phyloP scores from a whole-genome alignment of 306 rosid genomes.

The Chamaecrista fasciculata region DNA sequence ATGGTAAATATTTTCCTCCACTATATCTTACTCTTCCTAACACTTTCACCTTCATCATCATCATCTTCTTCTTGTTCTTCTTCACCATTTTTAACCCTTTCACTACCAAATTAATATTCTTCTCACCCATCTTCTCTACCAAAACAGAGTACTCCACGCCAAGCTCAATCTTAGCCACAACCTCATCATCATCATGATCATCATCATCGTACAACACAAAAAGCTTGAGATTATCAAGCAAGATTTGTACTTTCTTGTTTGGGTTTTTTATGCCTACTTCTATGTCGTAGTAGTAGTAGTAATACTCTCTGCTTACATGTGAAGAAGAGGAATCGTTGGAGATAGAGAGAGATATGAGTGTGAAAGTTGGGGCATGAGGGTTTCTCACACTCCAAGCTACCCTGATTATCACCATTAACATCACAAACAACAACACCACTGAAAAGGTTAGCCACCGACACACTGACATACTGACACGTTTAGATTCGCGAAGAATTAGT shows the following conservation, averaged over 20 bases:
- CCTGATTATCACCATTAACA: not conserved
- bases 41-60: slow-evolving; percentile 24
- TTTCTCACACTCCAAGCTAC: slow-evolving; percentile 25
- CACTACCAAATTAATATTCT: not conserved
- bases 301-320: not conserved
- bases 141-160: not conserved
- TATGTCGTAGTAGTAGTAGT: too few species aligned
- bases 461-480: too few species aligned
- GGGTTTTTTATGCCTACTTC: slow-evolving; percentile 27
- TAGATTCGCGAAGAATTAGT: too few species aligned
- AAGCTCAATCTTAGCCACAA: not conserved
- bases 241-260: slow-evolving; percentile 23
- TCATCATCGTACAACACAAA: not conserved
- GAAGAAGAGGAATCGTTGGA: slow-evolving; percentile 10
- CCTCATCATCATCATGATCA: not conserved
- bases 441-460: not conserved
- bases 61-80: not conserved
- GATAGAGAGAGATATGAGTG: slow-evolving; percentile 17
- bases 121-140: not conserved
- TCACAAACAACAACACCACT: not conserved
- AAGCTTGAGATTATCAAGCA: not conserved
- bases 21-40: not conserved
- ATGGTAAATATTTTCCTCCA: slow-evolving; percentile 5
- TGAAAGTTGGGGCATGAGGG: slow-evolving; percentile 22
- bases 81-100: not conserved